Conservation (phyloP, 2,329 filamentous ascomycete species). For the Malbranchea zuffiana region DNA sequence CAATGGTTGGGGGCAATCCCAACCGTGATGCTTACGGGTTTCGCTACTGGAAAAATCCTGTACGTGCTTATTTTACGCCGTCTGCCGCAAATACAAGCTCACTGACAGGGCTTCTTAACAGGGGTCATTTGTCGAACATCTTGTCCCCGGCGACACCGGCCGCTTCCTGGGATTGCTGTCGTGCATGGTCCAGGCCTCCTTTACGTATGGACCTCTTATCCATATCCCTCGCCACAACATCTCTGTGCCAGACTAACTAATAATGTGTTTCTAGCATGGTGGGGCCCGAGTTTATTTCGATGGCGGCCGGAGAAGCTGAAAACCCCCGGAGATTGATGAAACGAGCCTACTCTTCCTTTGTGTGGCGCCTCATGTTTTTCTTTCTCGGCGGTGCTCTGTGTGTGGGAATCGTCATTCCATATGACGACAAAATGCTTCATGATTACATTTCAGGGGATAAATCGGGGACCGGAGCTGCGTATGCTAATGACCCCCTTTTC, state of each 20-base stretch:
- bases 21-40: conserved; percentile 59
- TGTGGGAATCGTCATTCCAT: conserved; percentile 58
- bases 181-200: conserved; percentile 58
- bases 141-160: conserved; percentile 51
- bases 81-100: background rate
- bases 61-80: conserved; percentile 7
- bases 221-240: background rate
- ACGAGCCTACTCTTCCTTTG: conserved; percentile 60
- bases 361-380: conserved; percentile 63
- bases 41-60: conserved; percentile 50
- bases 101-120: conserved; percentile 2
- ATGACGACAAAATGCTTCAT: conserved; percentile 49
- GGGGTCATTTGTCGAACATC: conserved; percentile 54
- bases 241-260: background rate
- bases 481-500: conserved; percentile 1
- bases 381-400: conserved; percentile 60
- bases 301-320: conserved; percentile 54
- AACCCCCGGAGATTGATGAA: conserved; percentile 59
- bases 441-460: conserved; percentile 38
- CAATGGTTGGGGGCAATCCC: conserved; percentile 71
- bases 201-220: conserved; percentile 42
- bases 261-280: conserved; percentile 34
- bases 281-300: conserved; percentile 53
- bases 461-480: conserved; percentile 46
- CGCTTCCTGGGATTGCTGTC: conserved; percentile 45